Conservation (phyloP, 2,329 filamentous ascomycete species). For the Penicillium expansum region DNA sequence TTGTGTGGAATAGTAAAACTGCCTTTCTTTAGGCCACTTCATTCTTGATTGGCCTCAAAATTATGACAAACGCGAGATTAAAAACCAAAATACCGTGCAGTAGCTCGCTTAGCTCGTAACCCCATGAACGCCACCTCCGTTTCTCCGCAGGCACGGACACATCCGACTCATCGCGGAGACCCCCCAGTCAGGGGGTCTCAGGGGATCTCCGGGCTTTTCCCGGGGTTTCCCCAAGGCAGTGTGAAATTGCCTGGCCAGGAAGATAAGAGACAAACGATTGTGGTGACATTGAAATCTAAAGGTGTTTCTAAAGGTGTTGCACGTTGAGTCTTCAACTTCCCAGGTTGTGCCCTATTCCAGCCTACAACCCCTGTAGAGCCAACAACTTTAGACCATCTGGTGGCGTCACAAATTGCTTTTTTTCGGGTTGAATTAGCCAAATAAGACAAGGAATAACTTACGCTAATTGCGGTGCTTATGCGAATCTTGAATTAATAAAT, state of each 20-base stretch:
- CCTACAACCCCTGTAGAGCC: background rate
- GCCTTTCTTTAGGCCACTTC: background rate
- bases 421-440: background rate
- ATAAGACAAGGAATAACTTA: background rate
- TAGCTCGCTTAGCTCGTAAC: background rate
- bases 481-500: background rate
- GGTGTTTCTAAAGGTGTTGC: too few species aligned
- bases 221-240: background rate
- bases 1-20: background rate
- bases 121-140: slow-evolving; percentile 6
- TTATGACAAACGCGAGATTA: background rate
- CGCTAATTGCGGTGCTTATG: background rate
- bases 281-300: too few species aligned
- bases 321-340: background rate
- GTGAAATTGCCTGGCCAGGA: too few species aligned
- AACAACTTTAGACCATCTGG: background rate
- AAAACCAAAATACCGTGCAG: background rate
- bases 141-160: slow-evolving; percentile 5
- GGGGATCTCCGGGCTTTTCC: too few species aligned
- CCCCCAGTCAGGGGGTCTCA: too few species aligned
- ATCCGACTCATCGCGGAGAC: background rate
- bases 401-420: background rate
- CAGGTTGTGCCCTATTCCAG: background rate
- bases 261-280: background rate
- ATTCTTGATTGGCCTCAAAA: too few species aligned